Conservation (phyloP, 768 basidiomycete genomes). For the Lepiota brunneoincarnata region DNA sequence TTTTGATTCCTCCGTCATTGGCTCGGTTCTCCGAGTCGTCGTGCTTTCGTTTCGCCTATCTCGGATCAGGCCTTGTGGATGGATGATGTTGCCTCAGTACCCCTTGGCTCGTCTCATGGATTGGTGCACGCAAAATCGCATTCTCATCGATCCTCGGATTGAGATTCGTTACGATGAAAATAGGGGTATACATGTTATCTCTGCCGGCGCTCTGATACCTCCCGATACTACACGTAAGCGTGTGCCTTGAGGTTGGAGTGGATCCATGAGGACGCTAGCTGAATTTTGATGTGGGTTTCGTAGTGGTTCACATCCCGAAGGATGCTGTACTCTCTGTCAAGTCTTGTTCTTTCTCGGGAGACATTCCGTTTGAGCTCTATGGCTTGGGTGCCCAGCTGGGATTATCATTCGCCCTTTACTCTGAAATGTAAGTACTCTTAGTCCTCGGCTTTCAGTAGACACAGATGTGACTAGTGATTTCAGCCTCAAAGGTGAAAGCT, state of each 20-base stretch:
- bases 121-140: conserved; percentile 47
- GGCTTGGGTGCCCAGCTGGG: conserved; percentile 60
- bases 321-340: conserved; percentile 57
- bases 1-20: no score
- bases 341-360: conserved; percentile 45
- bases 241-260: not conserved
- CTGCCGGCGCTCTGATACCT: conserved; percentile 29
- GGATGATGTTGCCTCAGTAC: not conserved
- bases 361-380: conserved; percentile 43
- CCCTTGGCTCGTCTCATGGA: conserved; percentile 25
- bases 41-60: no score
- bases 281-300: conserved; percentile 5
- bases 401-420: conserved; percentile 61
- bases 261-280: not conserved
- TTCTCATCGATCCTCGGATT: conserved; percentile 47
- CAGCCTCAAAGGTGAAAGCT: conserved; percentile 47
- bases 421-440: conserved; percentile 48
- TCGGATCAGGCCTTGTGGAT: no score
- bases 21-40: no score
- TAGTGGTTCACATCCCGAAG: conserved; percentile 70
- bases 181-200: conserved; percentile 35
- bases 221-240: conserved; percentile 31
- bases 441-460: conserved; percentile 2
- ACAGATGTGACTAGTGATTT: conserved; percentile 10
- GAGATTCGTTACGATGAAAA: conserved; percentile 27